These are phyloP conservation scores for Salix brachista DNA, from an alignment of 345 rosid species.

Conservation along the genomic window DNA sequence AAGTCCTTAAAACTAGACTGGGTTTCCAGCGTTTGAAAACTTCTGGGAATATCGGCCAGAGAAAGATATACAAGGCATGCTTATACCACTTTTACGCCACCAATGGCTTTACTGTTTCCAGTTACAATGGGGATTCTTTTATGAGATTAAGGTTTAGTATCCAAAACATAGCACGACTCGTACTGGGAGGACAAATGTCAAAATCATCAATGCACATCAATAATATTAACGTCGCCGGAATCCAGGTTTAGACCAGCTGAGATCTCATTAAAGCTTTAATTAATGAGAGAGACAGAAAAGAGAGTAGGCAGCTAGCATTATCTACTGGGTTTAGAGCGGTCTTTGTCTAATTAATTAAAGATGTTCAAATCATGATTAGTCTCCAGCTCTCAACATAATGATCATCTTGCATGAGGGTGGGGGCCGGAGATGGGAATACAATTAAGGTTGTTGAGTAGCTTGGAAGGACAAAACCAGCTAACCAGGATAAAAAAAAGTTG, in stretches of 20 bases:
- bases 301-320: background rate
- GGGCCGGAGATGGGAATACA: background rate
- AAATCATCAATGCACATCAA: background rate
- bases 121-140: no score
- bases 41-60: background rate
- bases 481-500: background rate
- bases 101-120: background rate
- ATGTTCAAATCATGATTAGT: no score
- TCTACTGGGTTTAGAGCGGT: background rate
- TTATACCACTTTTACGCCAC: background rate
- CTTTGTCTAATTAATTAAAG: background rate
- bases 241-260: background rate
- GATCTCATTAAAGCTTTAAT: background rate
- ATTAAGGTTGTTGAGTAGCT: slow-evolving; percentile 32
- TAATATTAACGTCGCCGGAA: background rate
- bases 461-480: slow-evolving; percentile 28
- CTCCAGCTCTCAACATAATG: no score
- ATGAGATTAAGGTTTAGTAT: background rate
- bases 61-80: slow-evolving; percentile 13
- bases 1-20: background rate
- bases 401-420: background rate
- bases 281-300: background rate
- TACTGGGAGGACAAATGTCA: background rate
- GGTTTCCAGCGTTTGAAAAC: background rate
- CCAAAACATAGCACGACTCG: background rate